Evolutionary conservation across 352 stramenopile genomes (phyloP), one percentile per base, ranked within the genome.

Genomic region (Globisporangium splendens): DNA sequence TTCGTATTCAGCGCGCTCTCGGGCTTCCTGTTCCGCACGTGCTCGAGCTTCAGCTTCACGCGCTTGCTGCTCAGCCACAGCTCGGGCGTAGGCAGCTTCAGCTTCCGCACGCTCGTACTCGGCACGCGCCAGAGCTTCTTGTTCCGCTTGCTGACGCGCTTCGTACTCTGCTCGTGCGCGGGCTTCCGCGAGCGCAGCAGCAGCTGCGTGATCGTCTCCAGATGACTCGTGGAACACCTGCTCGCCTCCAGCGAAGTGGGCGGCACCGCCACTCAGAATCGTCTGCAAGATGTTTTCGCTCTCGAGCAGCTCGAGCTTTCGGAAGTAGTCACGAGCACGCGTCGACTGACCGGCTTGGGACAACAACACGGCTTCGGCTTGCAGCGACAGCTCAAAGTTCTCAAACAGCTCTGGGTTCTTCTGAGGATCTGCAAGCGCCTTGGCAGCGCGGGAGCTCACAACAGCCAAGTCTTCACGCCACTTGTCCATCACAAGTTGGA

Each of bases 391-490:
- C 41, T 98, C 79, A 21, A 98, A 71, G 71, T 99, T 97, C 56
- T 97, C 86, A 68, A 99, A 99, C 46, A 98, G 65, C 12, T 98
- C 95, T 1, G 85, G 73, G 67, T 99, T 96, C 31, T 86, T 78
- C 4, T 68, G 67, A 6, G 97, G 97, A 58, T 98, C 86, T 6
- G 96, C 96, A 17, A 99, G 72, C 41, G 96, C 93, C 59, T 98
- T 95, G 5, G 97, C 95, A 18, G 97, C 97, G 50, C 95, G 90
- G 18, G 85, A 76, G 64, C 86, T 93, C n/a, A 95, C 72, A 15
- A 69, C 62, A 3, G 78, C 71, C 17, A 98, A 76, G 65, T 98
- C 95, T 54, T 96, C 76, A 61, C 98, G 97, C 97, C 97, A 99
- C 49, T 98, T 76, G 47, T 90, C 85, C 59, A 99, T 96, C 59